A percentile compares a stretch with the other conserved stretches of the same genome.
These are phyloP conservation scores for Cyclotella cryptica DNA, from an alignment of 108 stramenopile species.

Conservation along the genomic window DNA sequence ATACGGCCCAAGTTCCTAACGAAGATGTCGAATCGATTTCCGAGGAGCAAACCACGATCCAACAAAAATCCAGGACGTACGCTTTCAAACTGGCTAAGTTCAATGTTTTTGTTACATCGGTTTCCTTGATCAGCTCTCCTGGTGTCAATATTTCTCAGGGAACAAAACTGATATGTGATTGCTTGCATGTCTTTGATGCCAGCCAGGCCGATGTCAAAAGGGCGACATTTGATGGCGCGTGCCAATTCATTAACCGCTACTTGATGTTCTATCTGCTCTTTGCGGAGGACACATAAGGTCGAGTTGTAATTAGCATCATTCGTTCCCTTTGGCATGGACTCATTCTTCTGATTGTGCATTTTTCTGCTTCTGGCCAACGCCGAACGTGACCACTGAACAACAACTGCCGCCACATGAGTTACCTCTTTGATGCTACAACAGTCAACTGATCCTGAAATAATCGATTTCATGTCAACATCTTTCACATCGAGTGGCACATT, in stretches of 20 bases:
- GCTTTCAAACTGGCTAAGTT: slow-evolving; percentile 19
- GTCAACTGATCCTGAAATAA: background rate
- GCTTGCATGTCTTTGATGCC: slow-evolving; percentile 90
- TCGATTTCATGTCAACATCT: background rate
- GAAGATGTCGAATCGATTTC: slow-evolving; percentile 68
- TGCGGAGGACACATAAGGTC: slow-evolving; percentile 70
- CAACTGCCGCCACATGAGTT: slow-evolving; percentile 43
- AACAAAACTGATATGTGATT: slow-evolving; percentile 87
- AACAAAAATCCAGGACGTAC: slow-evolving; percentile 53
- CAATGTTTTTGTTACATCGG: slow-evolving; percentile 34
- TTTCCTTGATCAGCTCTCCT: slow-evolving; percentile 45
- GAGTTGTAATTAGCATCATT: slow-evolving; percentile 27
- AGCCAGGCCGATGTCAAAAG: slow-evolving; percentile 76
- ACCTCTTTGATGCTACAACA: slow-evolving; percentile 3
- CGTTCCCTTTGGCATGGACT: background rate
- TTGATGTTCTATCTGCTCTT: slow-evolving; percentile 77
- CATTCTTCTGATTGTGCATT: slow-evolving; percentile 44
- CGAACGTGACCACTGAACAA: slow-evolving; percentile 56
- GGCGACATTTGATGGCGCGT: slow-evolving; percentile 64
- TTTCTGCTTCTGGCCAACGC: slow-evolving; percentile 43
- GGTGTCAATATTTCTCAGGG: slow-evolving; percentile 57
- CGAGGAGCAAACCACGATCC: slow-evolving; percentile 40
- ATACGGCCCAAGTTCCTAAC: slow-evolving; percentile 66
- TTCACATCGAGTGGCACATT: slow-evolving; percentile 18
- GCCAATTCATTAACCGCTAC: slow-evolving; percentile 58